Base-by-base conservation (phyloP, 441 rosid species). In the Syzygium malaccense region DNA sequence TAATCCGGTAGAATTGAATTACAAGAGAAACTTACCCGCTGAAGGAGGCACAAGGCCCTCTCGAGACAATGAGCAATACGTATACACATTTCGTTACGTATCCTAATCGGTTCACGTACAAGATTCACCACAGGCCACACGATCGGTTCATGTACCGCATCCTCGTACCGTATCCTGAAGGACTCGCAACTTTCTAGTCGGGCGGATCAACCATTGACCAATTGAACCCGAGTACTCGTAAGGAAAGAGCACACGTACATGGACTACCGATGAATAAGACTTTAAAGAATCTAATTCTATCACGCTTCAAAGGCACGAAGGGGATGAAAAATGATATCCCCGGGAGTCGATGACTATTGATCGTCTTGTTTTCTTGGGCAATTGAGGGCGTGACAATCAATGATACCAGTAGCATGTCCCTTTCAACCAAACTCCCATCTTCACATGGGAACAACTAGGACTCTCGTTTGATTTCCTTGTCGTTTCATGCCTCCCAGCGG, bases 91-190 rank as follows among this genome's bases (percentile, higher is more conserved):
- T 12, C 79, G 7, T 20, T 20, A 11, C 1, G 1, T 20, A 11
- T 37, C 80, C 45, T 37, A 37, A 45, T 71, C 5, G 0, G 15
- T 71, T 71, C 17, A 1, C 28, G 7, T 37, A 11, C 51, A 3
- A 37, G 80, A 5, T 71, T 71, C 4, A 0, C n/a, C 83, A 20
- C 11, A 23, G 48, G 0, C 49, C 9, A 0, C 17, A 37, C 0
- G 0, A 37, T 71, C 0, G 9, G 26, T 71, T 20, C 83, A 20
- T 23, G 83, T 5, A 37, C n/a, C 3, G n/a, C 2, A 41, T 41
- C n/a, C 51, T 41, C 9, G 0, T 41, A 1, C 83, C 17, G 1
- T 41, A 1, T 51, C 28, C 80, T 33, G 1, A 33, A 33, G 26
- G 2, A 68, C 80, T 19, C 1, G 18, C 18, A 12, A 41, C 51